Evolutionary conservation across 805 yeast species (phyloP).

Genomic region (Dipodascopsis uninucleata): DNA sequence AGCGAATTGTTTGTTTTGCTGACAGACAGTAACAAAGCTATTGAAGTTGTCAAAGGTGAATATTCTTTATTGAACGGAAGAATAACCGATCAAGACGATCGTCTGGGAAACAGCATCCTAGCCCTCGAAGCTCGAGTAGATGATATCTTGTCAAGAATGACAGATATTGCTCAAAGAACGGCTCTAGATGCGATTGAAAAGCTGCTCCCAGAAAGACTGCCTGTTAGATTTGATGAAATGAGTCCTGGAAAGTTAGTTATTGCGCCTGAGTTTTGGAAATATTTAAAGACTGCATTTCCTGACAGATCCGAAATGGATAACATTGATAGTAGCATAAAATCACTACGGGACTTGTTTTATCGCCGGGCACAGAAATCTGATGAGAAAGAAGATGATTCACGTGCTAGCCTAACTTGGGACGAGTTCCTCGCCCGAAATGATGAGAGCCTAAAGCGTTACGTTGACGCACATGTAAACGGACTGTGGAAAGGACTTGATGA

Average conservation of each 20-base stretch:
- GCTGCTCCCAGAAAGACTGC: constrained; percentile 19
- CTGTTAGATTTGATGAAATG: constrained; percentile 12
- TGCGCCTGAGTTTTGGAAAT: constrained; percentile 22
- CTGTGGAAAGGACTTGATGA: constrained; percentile 12
- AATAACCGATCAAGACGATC: neutral
- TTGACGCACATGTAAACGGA: constrained; percentile 12
- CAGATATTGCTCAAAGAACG: constrained; percentile 8
- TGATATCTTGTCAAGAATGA: neutral
- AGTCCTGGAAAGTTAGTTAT: constrained; percentile 14
- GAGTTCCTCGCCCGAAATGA: constrained; percentile 18
- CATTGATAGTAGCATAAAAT: neutral
- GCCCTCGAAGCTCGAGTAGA: neutral
- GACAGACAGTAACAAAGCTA: neutral
- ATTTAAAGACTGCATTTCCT: constrained; percentile 18
- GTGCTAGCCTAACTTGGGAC: constrained; percentile 15
- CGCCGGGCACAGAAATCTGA: neutral
- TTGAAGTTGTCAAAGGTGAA: neutral
- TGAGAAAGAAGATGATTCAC: neutral
- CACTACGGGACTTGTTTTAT: neutral
- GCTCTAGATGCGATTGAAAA: constrained; percentile 17
- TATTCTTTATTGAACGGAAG: neutral
- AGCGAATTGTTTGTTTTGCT: neutral
- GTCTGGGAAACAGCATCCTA: neutral
- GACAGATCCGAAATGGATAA: constrained; percentile 7
- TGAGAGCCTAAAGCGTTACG: constrained; percentile 5